A percentile compares a stretch with the other conserved stretches of the same genome.
Conservation (phyloP, 73 alveolate genomes). For the Paraurostyla sp. region DNA sequence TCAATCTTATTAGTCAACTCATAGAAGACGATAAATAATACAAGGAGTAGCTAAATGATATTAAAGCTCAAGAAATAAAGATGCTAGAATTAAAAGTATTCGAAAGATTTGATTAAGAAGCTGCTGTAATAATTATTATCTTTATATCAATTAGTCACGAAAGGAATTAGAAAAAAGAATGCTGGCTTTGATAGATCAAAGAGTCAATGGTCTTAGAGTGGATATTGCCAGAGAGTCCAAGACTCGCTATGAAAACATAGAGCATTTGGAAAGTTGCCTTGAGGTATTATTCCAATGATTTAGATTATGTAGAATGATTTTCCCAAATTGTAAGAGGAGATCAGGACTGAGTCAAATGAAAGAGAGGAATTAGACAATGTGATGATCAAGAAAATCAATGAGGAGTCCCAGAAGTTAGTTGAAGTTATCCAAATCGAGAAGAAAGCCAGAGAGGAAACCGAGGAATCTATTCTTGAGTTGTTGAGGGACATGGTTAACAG, state of each 20-base stretch:
- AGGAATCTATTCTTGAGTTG: slow-evolving; percentile 93
- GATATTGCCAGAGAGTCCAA: slow-evolving; percentile 77
- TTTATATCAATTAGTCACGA: background rate
- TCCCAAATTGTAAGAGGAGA: slow-evolving; percentile 77
- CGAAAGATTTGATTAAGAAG: slow-evolving; percentile 51
- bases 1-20: slow-evolving; percentile 10
- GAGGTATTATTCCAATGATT: slow-evolving; percentile 40
- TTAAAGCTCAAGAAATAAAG: slow-evolving; percentile 27
- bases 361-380: slow-evolving; percentile 79
- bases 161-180: slow-evolving; percentile 54
- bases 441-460: slow-evolving; percentile 93
- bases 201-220: slow-evolving; percentile 67
- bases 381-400: slow-evolving; percentile 68
- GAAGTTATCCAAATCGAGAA: slow-evolving; percentile 69
- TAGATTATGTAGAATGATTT: slow-evolving; percentile 61
- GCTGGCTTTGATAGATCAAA: slow-evolving; percentile 66
- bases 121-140: slow-evolving; percentile 16
- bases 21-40: slow-evolving; percentile 53
- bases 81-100: slow-evolving; percentile 16
- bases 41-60: slow-evolving; percentile 27
- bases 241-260: slow-evolving; percentile 77
- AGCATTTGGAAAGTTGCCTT: slow-evolving; percentile 74
- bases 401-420: slow-evolving; percentile 73
- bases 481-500: slow-evolving; percentile 91
- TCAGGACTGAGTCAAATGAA: slow-evolving; percentile 70